Evolutionary conservation across 225 moss, liverwort and hornwort species (phyloP), one percentile per base, ranked within the genome.

Genomic region (Climacium dendroides): DNA sequence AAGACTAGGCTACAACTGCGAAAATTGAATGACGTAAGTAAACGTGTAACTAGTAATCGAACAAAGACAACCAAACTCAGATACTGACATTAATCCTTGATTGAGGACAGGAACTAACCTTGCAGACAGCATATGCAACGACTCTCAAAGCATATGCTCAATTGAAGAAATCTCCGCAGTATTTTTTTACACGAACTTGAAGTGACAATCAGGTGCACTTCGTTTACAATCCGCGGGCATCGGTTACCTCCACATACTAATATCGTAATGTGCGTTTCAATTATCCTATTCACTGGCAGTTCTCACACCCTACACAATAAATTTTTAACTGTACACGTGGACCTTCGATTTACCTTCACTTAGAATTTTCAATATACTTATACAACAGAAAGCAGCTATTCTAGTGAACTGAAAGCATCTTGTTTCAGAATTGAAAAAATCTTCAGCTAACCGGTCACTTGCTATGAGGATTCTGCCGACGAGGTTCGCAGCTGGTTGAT

Each of bases 391-490:
- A 85, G 81, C 59, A 78, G 72, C 54, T 92, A 39, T 65, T 84
- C 76, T 82, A 43, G 58, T 62, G 84, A n/a, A 75, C 47, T 78
- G 84, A 61, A 58, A 88, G 75, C 24, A 63, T 75, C 80, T 63
- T 74, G 24, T 74, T 61, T 65, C 29, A 84, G 64, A 80, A 83
- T 41, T 50, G 54, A 79, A 66, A 65, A 37, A 73, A 58, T 60
- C 58, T 73, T 47, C 39, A 35, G 61, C 61, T 80, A 91, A 80
- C 59, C 52, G 6, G 84, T 87, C 66, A 67, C 48, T 88, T 59
- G 80, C 86, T 92, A 88, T 15, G 91, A 83, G 72, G 90, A 90
- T 84, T 94, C 92, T 77, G 90, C 85, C 32, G 92, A 89, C 41
- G 90, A 90, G 73, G 85, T 84, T 63, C 92, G 90, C 25, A 89